A percentile compares a stretch with the other conserved stretches of the same genome.
Evolutionary conservation across 306 rosid species (phyloP).

Genomic region (Hippophae tibetana): DNA sequence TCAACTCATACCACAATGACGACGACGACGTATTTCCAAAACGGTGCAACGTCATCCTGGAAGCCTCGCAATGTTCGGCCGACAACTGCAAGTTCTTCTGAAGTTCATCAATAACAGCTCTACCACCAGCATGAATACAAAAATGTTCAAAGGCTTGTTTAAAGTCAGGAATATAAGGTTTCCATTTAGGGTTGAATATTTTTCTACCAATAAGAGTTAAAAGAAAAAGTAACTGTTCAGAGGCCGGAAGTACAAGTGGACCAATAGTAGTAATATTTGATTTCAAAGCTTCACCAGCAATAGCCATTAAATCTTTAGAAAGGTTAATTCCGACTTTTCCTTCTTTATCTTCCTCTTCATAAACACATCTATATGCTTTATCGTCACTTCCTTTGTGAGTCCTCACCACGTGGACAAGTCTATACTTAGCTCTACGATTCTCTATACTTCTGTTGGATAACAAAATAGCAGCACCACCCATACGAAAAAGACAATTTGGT

Average conservation of each 20-base stretch:
- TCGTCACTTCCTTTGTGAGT: conserved; percentile 83
- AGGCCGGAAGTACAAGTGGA: conserved; percentile 87
- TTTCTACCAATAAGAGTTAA: conserved; percentile 67
- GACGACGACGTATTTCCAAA: conserved; percentile 96
- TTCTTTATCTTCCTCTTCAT: conserved; percentile 69
- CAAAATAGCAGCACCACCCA: conserved; percentile 92
- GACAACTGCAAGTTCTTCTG: conserved; percentile 94
- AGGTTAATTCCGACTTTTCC: conserved; percentile 81
- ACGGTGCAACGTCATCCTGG: conserved; percentile 87
- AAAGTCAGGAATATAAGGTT: conserved; percentile 90
- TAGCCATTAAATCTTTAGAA: conserved; percentile 85
- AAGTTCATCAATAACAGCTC: conserved; percentile 87
- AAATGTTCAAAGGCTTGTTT: conserved; percentile 91
- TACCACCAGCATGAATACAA: conserved; percentile 89
- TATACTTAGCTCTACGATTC: conserved; percentile 52
- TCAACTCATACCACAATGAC: conserved; percentile 81
- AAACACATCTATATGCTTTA: conserved; percentile 73
- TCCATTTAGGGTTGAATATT: conserved; percentile 79
- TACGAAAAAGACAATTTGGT: conserved; percentile 87
- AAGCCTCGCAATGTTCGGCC: conserved; percentile 81
- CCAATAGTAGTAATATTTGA: conserved; percentile 93
- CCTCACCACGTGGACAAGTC: conserved; percentile 66
- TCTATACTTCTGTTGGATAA: conserved; percentile 54
- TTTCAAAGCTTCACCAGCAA: conserved; percentile 89
- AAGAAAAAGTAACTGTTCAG: conserved; percentile 80